Evolutionary conservation across 345 rosid genomes (phyloP).

Genomic region (Pistacia vera): DNA sequence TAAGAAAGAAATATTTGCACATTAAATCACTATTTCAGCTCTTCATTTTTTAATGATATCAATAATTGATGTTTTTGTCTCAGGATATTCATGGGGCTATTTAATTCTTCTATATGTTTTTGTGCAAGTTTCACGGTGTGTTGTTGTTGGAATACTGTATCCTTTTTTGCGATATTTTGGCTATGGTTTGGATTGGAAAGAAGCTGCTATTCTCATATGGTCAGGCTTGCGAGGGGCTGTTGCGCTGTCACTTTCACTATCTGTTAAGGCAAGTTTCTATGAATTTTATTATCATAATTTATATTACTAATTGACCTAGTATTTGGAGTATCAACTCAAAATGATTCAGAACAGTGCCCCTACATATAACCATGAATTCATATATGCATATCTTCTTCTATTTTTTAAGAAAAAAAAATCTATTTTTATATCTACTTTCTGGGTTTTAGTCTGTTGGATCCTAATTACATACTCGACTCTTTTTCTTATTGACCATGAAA

Average conservation of each 20-base stretch:
- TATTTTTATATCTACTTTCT: background rate
- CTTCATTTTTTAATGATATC: background rate
- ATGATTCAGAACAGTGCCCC: background rate
- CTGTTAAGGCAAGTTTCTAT: constrained; percentile 73
- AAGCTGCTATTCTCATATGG: constrained; percentile 82
- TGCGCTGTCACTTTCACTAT: constrained; percentile 85
- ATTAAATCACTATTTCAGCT: background rate
- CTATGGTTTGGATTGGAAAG: constrained; percentile 96
- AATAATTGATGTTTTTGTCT: constrained; percentile 19
- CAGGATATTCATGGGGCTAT: constrained; percentile 85
- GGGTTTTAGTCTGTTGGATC: background rate
- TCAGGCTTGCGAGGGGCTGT: constrained; percentile 97
- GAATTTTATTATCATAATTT: constrained; percentile 7
- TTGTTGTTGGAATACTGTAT: constrained; percentile 70
- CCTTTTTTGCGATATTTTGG: constrained; percentile 70
- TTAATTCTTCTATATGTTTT: constrained; percentile 70
- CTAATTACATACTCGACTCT: background rate
- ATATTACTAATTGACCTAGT: background rate
- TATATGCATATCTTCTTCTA: background rate
- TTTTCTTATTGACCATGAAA: background rate
- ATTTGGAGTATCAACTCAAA: background rate
- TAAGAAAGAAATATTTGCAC: constrained; percentile 6
- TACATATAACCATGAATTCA: background rate
- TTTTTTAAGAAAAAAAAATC: too few relatives aligned
- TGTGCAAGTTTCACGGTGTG: constrained; percentile 67